These are phyloP conservation scores for Tulasnella sp. DNA, from an alignment of 768 basidiomycete genomes.

Conservation along the genomic window DNA sequence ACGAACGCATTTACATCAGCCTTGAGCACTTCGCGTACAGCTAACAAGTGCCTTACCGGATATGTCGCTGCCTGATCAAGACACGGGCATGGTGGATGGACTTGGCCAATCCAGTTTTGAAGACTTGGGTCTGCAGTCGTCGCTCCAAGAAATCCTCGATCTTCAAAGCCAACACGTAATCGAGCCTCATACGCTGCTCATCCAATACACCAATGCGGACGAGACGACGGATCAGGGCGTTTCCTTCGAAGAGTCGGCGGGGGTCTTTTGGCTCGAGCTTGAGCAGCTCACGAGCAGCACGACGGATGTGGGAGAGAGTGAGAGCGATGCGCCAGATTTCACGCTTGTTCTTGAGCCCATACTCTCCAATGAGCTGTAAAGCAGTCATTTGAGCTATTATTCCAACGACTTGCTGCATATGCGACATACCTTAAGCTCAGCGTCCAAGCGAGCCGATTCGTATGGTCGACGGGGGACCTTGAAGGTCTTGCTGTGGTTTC, in stretches of 20 bases:
- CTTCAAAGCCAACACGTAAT: conserved; percentile 99
- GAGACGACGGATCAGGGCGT: conserved; percentile 89
- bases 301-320: conserved; percentile 98
- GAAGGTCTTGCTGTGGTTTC: conserved; percentile 93
- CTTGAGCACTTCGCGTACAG: not conserved
- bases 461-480: conserved; percentile 98
- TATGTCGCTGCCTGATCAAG: conserved; percentile 96
- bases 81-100: conserved; percentile 97
- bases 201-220: conserved; percentile 99
- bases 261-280: conserved; percentile 99
- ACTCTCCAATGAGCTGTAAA: conserved; percentile 91
- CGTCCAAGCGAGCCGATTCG: conserved; percentile 96
- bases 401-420: not conserved
- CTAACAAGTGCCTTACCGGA: conserved; percentile 54
- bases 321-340: conserved; percentile 99
- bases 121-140: conserved; percentile 97
- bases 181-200: conserved; percentile 97
- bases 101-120: conserved; percentile 98
- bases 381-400: not conserved
- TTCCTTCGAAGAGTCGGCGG: conserved; percentile 96
- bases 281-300: conserved; percentile 99
- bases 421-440: conserved; percentile 85
- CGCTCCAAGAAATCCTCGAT: conserved; percentile 99
- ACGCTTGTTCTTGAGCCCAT: conserved; percentile 99
- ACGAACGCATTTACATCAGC: not conserved